Evolutionary conservation across 1,284 basidiomycete genomes (phyloP).

Genomic region (Boletellus deceptivus): DNA sequence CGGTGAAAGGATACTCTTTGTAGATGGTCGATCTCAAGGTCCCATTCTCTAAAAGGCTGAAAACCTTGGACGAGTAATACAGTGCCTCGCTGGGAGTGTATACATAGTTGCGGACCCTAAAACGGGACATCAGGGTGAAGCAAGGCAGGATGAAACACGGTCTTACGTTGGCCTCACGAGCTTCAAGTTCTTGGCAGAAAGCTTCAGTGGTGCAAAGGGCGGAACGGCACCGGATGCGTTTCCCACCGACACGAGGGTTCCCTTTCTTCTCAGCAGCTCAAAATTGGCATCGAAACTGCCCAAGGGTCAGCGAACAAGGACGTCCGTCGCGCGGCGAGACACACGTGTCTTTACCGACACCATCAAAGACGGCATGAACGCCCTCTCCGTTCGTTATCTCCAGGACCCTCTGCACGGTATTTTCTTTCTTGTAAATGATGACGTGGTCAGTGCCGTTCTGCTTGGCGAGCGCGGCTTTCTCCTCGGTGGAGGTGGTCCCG

Average conservation of each 20-base stretch:
- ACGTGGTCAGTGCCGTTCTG: slow-evolving; percentile 84
- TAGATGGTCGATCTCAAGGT: slow-evolving; percentile 70
- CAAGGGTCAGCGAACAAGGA: background rate
- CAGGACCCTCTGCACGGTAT: slow-evolving; percentile 70
- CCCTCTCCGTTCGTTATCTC: slow-evolving; percentile 83
- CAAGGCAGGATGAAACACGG: slow-evolving; percentile 8
- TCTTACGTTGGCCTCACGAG: slow-evolving; percentile 72
- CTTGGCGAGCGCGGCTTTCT: slow-evolving; percentile 84
- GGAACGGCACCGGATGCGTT: slow-evolving; percentile 85
- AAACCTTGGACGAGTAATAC: slow-evolving; percentile 61
- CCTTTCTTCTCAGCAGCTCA: slow-evolving; percentile 76
- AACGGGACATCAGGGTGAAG: background rate
- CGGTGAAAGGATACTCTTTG: slow-evolving; percentile 81
- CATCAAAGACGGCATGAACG: slow-evolving; percentile 87
- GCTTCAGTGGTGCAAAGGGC: slow-evolving; percentile 72
- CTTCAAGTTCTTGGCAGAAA: slow-evolving; percentile 83
- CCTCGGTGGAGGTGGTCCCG: slow-evolving; percentile 86
- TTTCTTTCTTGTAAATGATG: slow-evolving; percentile 75
- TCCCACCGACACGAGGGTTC: slow-evolving; percentile 85
- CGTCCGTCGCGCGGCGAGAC: slow-evolving; percentile 23
- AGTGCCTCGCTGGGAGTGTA: slow-evolving; percentile 24
- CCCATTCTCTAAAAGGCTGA: slow-evolving; percentile 59
- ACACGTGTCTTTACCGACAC: slow-evolving; percentile 90
- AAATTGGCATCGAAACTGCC: slow-evolving; percentile 81
- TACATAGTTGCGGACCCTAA: slow-evolving; percentile 62